These are phyloP conservation scores for Coccomyxa subellipsoidea DNA, from an alignment of 163 green algal genomes.

Conservation along the genomic window DNA sequence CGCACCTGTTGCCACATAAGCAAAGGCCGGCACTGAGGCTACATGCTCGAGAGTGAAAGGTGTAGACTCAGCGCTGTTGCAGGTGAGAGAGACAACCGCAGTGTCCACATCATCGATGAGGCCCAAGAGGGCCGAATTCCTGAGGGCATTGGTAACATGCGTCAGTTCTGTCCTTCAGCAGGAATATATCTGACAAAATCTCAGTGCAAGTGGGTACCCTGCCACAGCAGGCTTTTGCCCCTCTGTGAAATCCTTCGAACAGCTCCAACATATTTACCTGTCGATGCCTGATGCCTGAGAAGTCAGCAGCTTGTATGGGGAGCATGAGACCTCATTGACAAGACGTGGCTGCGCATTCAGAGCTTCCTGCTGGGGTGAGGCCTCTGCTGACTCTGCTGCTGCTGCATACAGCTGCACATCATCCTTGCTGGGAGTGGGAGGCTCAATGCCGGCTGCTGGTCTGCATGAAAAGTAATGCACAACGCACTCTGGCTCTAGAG, in stretches of 20 bases:
- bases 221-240: too few relatives aligned
- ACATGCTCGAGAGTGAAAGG: neutral
- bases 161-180: too few relatives aligned
- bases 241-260: too few relatives aligned
- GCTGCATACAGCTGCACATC: neutral
- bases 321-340: neutral
- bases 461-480: neutral
- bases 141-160: too few relatives aligned
- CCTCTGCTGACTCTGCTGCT: neutral
- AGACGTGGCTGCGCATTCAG: neutral
- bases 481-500: neutral
- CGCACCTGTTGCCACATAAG: slow-evolving; percentile 10
- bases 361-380: neutral
- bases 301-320: slow-evolving; percentile 8
- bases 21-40: neutral
- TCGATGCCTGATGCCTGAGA: neutral
- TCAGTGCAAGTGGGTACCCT: too few relatives aligned
- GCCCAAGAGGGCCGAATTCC: neutral
- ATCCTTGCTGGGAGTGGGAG: neutral
- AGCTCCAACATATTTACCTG: neutral
- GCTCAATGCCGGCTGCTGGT: neutral
- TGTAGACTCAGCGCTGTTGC: neutral
- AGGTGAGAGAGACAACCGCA: neutral
- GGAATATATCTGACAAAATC: too few relatives aligned
- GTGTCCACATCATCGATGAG: slow-evolving; percentile 13